Evolutionary conservation across 352 stramenopile species (phyloP), one percentile per base, ranked within the genome.

Genomic region (Phytophthora litchii): DNA sequence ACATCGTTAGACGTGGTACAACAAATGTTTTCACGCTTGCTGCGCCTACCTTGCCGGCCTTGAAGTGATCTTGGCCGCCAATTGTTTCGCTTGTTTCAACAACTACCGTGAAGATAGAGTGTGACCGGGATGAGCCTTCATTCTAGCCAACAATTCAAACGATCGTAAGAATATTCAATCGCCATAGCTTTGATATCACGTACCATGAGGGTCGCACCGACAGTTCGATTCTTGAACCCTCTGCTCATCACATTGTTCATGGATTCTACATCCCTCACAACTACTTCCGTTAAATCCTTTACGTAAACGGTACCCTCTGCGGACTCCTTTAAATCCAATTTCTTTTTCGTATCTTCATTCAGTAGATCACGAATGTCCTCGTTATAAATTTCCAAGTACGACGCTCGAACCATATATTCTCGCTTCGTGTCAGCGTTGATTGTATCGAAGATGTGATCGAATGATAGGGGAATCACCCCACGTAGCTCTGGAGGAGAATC

Each of bases 301-400:
- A 98, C 88, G 64, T 94, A 97, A 4, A 97, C 87, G 0, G 80
- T 78, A 7, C 81, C 78, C 29, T 92, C 76, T 4, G 75, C 76
- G 31, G 85, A 77, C 53, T 98, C 93, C 31, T 96, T 92, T 23
- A 97, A 67, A 23, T 91, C 74, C 50, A 96, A 64, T 67, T 85
- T 86, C 60, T 94, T 85, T 68, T 94, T 87, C 17, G 75, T 40
- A 64, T 89, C 77, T 41, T 97, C 83, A 10, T 47, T 62, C 9
- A 98, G 76, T 13, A 98, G 63, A 63, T 98, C 94, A 17, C 86
- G 79, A 44, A 98, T 97, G 49, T 96, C 88, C 53, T 98, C 94
- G 55, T 98, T 98, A 81, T 98, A 98, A 44, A 98, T 97, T 63
- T 98, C 94, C 17, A 98, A 73, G 67, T 97, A 98, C 41, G 88